These are phyloP conservation scores for Vanderwaltozyma polyspora DNA, from an alignment of 805 yeast genomes.

Conservation along the genomic window DNA sequence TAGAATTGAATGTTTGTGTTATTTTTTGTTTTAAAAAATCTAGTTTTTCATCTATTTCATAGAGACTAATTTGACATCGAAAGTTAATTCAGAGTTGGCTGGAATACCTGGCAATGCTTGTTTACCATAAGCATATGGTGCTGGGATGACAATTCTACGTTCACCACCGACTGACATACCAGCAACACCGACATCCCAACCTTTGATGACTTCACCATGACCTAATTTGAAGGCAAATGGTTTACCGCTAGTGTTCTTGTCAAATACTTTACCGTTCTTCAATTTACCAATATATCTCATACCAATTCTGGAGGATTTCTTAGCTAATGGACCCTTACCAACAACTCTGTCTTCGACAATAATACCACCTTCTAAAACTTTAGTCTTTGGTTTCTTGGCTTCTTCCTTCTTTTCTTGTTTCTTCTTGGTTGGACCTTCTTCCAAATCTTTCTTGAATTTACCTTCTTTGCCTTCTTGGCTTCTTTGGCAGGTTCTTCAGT, in stretches of 20 bases:
- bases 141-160: constrained; percentile 93
- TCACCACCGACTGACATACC: constrained; percentile 99
- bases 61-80: constrained; percentile 87
- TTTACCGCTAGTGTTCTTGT: constrained; percentile 94
- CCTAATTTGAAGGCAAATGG: constrained; percentile 89
- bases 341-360: constrained; percentile 81
- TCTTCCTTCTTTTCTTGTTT: constrained; percentile 11
- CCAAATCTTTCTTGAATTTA: constrained; percentile 80
- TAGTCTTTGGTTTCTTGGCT: constrained; percentile 44
- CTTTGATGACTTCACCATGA: constrained; percentile 96
- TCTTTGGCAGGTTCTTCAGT: constrained; percentile 28
- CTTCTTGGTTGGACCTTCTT: constrained; percentile 79
- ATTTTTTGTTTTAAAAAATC: too few relatives aligned
- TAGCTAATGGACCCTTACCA: constrained; percentile 84
- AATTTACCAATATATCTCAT: constrained; percentile 97
- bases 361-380: constrained; percentile 87
- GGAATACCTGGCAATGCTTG: constrained; percentile 95
- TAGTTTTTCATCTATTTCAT: constrained; percentile 59
- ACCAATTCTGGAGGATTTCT: constrained; percentile 82
- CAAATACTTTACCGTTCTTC: constrained; percentile 91
- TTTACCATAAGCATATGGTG: constrained; percentile 93
- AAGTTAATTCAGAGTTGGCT: constrained; percentile 90
- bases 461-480: constrained; percentile 54
- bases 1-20: too few relatives aligned
- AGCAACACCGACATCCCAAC: constrained; percentile 97